A percentile compares a stretch with the other conserved stretches of the same genome.
phyloP scores from a whole-genome alignment of 129 eudicot genomes.

The Logfia minima region DNA sequence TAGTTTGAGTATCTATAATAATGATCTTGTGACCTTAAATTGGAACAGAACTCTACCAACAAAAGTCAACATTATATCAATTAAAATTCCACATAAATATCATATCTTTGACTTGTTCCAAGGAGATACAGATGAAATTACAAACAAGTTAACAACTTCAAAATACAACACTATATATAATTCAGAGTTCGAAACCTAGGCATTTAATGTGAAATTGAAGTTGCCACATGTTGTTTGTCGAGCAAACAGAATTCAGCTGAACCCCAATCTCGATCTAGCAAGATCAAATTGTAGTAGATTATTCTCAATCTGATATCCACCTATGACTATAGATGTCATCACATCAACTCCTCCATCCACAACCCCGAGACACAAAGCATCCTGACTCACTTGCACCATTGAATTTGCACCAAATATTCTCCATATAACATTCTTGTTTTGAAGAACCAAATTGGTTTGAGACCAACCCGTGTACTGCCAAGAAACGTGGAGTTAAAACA shows the following conservation, averaged over 20 bases:
- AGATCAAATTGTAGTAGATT: slow-evolving; percentile 44
- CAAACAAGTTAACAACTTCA: not conserved
- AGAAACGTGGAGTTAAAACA: slow-evolving; percentile 31
- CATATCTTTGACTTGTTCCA: too few relatives aligned
- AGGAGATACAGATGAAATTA: not conserved
- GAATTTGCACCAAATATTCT: slow-evolving; percentile 43
- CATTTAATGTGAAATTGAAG: slow-evolving; percentile 34
- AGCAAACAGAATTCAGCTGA: slow-evolving; percentile 40
- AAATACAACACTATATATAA: not conserved
- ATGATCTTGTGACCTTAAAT: too few relatives aligned
- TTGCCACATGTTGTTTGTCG: slow-evolving; percentile 42
- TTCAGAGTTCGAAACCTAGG: not conserved
- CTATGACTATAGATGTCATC: slow-evolving; percentile 42
- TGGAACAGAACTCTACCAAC: too few relatives aligned
- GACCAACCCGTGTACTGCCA: slow-evolving; percentile 33
- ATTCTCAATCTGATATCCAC: slow-evolving; percentile 48
- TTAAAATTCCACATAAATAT: too few relatives aligned
- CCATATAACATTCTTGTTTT: slow-evolving; percentile 30
- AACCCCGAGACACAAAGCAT: slow-evolving; percentile 40
- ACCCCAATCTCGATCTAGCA: slow-evolving; percentile 41
- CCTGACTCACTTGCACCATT: slow-evolving; percentile 33
- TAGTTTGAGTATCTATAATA: too few relatives aligned
- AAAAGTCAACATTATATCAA: too few relatives aligned
- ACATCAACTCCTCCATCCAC: slow-evolving; percentile 42
- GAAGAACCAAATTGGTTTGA: slow-evolving; percentile 35